Evolutionary conservation across 2,329 filamentous ascomycete species (phyloP), one percentile per base, ranked within the genome.

Genomic region (Fusarium algeriense): DNA sequence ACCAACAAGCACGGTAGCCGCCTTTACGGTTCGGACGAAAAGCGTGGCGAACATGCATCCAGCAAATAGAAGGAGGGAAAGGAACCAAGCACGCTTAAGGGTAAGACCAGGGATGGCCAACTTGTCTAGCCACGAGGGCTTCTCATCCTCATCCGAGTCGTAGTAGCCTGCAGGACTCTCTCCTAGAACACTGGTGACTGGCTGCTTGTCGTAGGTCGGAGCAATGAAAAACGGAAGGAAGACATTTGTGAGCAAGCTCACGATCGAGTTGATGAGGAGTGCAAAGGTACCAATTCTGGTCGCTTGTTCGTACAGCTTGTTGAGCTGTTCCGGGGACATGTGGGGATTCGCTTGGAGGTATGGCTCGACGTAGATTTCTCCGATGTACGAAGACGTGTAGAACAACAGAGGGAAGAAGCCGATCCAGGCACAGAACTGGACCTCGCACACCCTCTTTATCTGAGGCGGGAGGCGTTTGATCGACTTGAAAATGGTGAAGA

Each of bases 401-500:
- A 97, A 98, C 5, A 98, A 86, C 80, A 97, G 94, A 2, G 95
- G 95, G 76, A 98, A 98, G 89, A 95, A 98, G 56, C 94, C 95
- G 61, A 98, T 91, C 95, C 95, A 98, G 8, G 94, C 93, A 67
- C 91, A 95, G 74, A 95, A 90, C 78, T 96, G 93, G 0, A 95
- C 92, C 71, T 90, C 84, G 78, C 95, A 98, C 40, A 98, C 93
- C 70, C 89, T 91, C 69, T 88, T 88, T 71, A 96, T 94, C 80
- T 97, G 94, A 1, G 91, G 91, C 2, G 95, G 95, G 10, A 98
- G 85, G 41, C 90, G 88, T 75, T 87, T 89, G 70, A 97, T 92
- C 0, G 94, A 94, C 52, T 86, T 88, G 79, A 92, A 91, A 5
- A 97, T 90, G 74, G 90, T 89, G 71, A 85, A 87, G 83, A 98